Percentiles rank a stretch among this genome's conserved stretches.
These are phyloP conservation scores for Aschersonia sp. DNA, from an alignment of 2,329 filamentous ascomycete species.

Conservation along the genomic window DNA sequence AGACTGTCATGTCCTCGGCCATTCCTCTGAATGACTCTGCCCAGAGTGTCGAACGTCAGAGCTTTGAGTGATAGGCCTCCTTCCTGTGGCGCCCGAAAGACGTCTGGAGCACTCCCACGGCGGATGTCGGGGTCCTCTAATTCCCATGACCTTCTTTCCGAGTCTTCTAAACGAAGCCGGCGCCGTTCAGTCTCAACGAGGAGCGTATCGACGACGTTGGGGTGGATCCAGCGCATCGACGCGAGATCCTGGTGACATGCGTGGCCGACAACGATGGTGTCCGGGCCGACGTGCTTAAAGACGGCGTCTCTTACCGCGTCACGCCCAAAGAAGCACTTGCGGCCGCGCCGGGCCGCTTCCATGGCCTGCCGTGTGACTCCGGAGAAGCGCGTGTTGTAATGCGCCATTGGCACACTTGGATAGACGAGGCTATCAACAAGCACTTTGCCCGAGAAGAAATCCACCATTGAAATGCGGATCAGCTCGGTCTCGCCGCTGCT, in stretches of 20 bases:
- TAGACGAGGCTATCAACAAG: slow-evolving; percentile 36
- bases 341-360: slow-evolving; percentile 15
- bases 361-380: slow-evolving; percentile 29
- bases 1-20: slow-evolving; percentile 24
- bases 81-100: slow-evolving; percentile 1
- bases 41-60: slow-evolving; percentile 20
- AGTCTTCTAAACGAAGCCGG: background rate
- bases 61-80: slow-evolving; percentile 23
- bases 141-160: background rate
- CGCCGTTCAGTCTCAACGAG: slow-evolving; percentile 14
- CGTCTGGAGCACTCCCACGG: too few relatives aligned
- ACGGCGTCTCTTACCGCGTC: slow-evolving; percentile 25
- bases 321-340: slow-evolving; percentile 23
- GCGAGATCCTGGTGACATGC: slow-evolving; percentile 25
- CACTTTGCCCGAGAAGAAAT: slow-evolving; percentile 32
- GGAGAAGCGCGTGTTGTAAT: slow-evolving; percentile 35
- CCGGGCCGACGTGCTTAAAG: slow-evolving; percentile 26
- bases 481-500: slow-evolving; percentile 30
- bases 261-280: slow-evolving; percentile 35
- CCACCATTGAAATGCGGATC: slow-evolving; percentile 35
- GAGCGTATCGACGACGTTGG: slow-evolving; percentile 28
- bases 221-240: slow-evolving; percentile 33
- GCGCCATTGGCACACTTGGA: slow-evolving; percentile 27
- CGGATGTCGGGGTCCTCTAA: too few relatives aligned
- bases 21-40: slow-evolving; percentile 22